Evolutionary conservation across 306 rosid genomes (phyloP), one percentile per base, ranked within the genome.

Genomic region (Casuarina equisetifolia): DNA sequence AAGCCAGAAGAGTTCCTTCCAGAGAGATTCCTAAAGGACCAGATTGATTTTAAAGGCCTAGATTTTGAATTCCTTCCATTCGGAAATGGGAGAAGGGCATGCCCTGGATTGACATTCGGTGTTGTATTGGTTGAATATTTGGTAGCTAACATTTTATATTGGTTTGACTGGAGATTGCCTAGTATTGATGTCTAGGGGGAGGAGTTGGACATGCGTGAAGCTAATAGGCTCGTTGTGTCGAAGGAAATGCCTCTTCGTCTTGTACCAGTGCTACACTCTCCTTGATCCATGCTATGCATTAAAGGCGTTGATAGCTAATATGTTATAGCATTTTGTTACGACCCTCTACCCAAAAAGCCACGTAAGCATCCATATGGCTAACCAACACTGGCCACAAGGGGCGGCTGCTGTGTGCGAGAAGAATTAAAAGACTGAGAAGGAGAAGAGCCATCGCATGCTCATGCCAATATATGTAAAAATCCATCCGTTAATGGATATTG

Each of bases 1-100:
- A 75, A 2, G 2, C 85, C 88, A 1, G 73, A 79, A 4, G 84
- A 81, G 38, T 86, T 83, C 49, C 0, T 80, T 7, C 87, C 82
- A 0, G 84, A 86, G 72, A 83, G 89, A 42, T 86, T 86, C 6
- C 50, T 71, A 44, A 36, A 44, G 0, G 55, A 39, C 0, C 0
- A 19, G 0, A 0, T 79, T 61, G 84, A 80, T 39, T 82, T 79
- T 8, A 9, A 13, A 35, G 82, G 71, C 13, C 71, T 58, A 10
- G 81, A 82, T 25, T 79, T 73, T 2, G 50, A 79, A 8, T 67
- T 64, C 17, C 19, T 66, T 1, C 48, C 70, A 40, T 40, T 66
- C 40, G 70, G 70, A 7, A 48, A 49, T 3, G 70, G 70, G 49
- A 66, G 70, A 40, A 66, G 3, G 49, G 35, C 48, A 8, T 66